Evolutionary conservation across 2,329 filamentous ascomycete genomes (phyloP).

Genomic region (Pseudocercospora fuligena): DNA sequence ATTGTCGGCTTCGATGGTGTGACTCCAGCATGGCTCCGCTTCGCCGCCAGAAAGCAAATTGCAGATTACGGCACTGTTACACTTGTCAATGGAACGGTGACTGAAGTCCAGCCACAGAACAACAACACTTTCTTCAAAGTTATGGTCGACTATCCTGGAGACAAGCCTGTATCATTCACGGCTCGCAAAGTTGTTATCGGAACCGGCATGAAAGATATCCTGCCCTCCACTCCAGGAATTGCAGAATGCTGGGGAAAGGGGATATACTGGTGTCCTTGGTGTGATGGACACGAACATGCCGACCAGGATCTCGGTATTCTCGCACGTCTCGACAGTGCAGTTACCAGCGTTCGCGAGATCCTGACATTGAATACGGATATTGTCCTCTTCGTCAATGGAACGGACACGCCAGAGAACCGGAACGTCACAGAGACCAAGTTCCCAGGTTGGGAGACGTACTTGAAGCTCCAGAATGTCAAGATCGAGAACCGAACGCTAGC

Average conservation of each 20-base stretch:
- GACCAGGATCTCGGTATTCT: slow-evolving; percentile 23
- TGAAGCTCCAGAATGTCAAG: slow-evolving; percentile 20
- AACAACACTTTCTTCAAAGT: slow-evolving; percentile 18
- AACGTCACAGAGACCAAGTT: slow-evolving; percentile 18
- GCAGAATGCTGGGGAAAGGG: slow-evolving; percentile 33
- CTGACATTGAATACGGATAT: slow-evolving; percentile 22
- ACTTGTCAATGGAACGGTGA: slow-evolving; percentile 22
- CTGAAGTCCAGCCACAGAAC: slow-evolving; percentile 15
- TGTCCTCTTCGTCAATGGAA: slow-evolving; percentile 24
- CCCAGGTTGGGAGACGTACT: slow-evolving; percentile 21
- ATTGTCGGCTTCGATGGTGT: slow-evolving; percentile 31
- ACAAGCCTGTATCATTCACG: slow-evolving; percentile 22
- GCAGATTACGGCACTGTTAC: slow-evolving; percentile 25
- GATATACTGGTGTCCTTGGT: slow-evolving; percentile 35
- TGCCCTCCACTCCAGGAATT: slow-evolving; percentile 30
- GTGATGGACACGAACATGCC: slow-evolving; percentile 31
- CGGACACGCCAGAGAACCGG: slow-evolving; percentile 20
- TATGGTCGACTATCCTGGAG: slow-evolving; percentile 16
- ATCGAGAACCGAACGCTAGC: slow-evolving; percentile 22
- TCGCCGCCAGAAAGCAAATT: slow-evolving; percentile 29
- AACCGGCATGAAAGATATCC: slow-evolving; percentile 30
- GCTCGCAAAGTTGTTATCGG: slow-evolving; percentile 31
- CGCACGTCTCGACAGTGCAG: slow-evolving; percentile 15
- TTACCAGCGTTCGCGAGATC: slow-evolving; percentile 18
- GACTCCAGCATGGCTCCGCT: slow-evolving; percentile 31